Evolutionary conservation across 805 yeast genomes (phyloP).

Genomic region (Metschnikowia dekortorum): DNA sequence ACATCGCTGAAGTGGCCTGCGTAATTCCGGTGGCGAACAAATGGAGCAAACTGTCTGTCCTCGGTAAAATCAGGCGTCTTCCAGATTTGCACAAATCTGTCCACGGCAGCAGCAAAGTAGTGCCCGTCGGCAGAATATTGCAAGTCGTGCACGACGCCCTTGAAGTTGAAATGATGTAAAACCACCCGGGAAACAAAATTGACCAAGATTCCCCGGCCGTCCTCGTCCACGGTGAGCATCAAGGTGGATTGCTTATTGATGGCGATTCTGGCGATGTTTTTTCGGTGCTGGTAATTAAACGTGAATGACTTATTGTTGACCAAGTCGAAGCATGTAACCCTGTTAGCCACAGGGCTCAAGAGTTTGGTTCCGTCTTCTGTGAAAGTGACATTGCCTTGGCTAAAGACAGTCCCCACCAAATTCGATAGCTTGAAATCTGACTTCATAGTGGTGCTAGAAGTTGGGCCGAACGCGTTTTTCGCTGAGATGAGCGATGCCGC

Average conservation of each 20-base stretch:
- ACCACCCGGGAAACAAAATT: conserved; percentile 81
- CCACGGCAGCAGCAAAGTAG: conserved; percentile 80
- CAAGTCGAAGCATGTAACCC: conserved; percentile 85
- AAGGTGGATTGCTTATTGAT: conserved; percentile 79
- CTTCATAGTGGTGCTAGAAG: conserved; percentile 47
- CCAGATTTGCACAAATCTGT: conserved; percentile 88
- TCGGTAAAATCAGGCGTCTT: conserved; percentile 75
- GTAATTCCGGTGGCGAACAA: conserved; percentile 81
- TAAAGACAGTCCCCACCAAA: conserved; percentile 88
- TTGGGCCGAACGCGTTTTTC: conserved; percentile 9
- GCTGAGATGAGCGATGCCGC: conserved; percentile 15
- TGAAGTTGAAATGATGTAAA: conserved; percentile 90
- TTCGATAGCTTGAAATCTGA: conserved; percentile 88
- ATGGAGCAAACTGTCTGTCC: conserved; percentile 94
- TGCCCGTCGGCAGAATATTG: conserved; percentile 87
- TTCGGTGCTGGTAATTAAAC: conserved; percentile 88
- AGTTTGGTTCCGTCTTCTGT: conserved; percentile 81
- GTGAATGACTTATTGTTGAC: conserved; percentile 83
- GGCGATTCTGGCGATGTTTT: conserved; percentile 73
- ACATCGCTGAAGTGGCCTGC: conserved; percentile 92
- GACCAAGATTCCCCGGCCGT: conserved; percentile 89
- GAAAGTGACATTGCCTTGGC: conserved; percentile 85
- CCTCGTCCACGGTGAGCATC: conserved; percentile 77
- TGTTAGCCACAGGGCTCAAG: conserved; percentile 89
- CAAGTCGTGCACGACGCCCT: conserved; percentile 66